A percentile compares a stretch with the other conserved stretches of the same genome.
Evolutionary conservation across 1,284 basidiomycete genomes (phyloP).

Genomic region (Mycena sp.): DNA sequence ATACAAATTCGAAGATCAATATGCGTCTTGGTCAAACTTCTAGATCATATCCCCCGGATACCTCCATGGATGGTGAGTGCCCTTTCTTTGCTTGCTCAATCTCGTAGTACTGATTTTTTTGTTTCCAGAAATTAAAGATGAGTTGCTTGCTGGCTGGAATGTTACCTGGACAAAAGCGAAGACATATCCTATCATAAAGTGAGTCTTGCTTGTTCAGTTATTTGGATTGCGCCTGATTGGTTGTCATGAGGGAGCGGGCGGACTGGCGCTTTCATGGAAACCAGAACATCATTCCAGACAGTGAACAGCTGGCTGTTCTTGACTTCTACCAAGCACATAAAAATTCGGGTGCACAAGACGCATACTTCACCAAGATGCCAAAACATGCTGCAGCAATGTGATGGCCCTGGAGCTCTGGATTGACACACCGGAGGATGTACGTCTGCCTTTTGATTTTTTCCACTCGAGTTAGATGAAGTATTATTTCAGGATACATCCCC

Average conservation of each 20-base stretch:
- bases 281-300: constrained; percentile 5
- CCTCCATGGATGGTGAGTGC: background rate
- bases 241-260: no score
- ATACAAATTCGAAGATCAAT: background rate
- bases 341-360: background rate
- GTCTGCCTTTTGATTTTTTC: background rate
- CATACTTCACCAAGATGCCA: constrained; percentile 3
- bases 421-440: constrained; percentile 2
- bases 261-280: background rate
- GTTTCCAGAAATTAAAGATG: background rate
- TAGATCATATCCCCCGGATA: background rate
- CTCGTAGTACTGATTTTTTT: background rate
- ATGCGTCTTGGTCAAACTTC: background rate
- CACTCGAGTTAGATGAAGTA: background rate
- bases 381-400: constrained; percentile 3
- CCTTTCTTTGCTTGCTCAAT: background rate
- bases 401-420: constrained; percentile 4
- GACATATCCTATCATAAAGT: background rate
- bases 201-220: background rate
- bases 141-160: background rate
- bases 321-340: constrained; percentile 7
- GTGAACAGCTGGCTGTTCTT: constrained; percentile 2
- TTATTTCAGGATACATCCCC: background rate
- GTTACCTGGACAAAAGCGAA: background rate
- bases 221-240: background rate